phyloP scores from a whole-genome alignment of 1,139 yeast species.

The Geotrichum candidum region DNA sequence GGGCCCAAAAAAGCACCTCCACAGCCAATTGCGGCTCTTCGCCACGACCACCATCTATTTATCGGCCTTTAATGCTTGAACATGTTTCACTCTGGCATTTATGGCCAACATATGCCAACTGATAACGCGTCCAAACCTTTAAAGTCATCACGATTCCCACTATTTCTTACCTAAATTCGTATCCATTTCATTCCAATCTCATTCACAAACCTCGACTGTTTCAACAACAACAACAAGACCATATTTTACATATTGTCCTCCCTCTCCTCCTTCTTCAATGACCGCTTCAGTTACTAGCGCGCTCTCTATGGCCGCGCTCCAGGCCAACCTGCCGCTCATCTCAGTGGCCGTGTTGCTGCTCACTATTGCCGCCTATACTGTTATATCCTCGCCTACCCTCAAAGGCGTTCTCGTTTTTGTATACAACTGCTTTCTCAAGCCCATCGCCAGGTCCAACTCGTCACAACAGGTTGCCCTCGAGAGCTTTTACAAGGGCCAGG shows the following conservation, averaged over 20 bases:
- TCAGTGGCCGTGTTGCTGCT: neutral
- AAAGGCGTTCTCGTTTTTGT: conserved; percentile 27
- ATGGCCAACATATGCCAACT: too few species aligned
- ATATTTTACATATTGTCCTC: neutral
- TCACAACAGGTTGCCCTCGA: conserved; percentile 67
- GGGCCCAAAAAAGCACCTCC: too few species aligned
- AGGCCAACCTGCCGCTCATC: neutral
- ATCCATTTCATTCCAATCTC: neutral
- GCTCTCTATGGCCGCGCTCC: neutral
- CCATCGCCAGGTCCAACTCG: conserved; percentile 44
- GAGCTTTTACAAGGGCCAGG: conserved; percentile 67
- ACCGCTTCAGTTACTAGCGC: neutral
- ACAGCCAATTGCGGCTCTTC: too few species aligned
- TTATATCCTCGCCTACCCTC: neutral
- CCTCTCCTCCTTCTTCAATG: neutral
- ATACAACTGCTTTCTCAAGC: conserved; percentile 59
- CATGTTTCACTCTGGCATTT: too few species aligned
- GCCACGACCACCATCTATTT: too few species aligned
- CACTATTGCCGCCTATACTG: neutral
- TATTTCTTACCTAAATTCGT: too few species aligned
- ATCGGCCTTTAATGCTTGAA: too few species aligned
- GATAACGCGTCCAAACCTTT: neutral
- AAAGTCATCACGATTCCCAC: neutral
- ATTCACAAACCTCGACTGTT: neutral
- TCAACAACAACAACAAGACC: neutral